phyloP scores from a whole-genome alignment of 331 rosid genomes.

The Prunus yedoensis region DNA sequence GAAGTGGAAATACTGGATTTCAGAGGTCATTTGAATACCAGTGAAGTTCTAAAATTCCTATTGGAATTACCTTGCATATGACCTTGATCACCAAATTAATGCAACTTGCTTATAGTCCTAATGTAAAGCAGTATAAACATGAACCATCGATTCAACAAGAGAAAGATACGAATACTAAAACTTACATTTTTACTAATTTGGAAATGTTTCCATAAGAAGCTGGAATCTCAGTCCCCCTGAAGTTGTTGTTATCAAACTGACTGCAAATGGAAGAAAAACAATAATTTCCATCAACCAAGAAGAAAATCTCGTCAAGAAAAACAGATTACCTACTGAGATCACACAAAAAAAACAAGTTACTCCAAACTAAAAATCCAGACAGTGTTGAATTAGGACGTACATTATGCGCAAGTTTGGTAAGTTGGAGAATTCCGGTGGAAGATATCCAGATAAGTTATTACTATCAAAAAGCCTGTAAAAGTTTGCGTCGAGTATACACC shows the following conservation, averaged over 20 bases:
- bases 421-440: too few species aligned
- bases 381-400: too few species aligned
- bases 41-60: not conserved
- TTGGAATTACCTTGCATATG: too few species aligned
- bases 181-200: constrained; percentile 64
- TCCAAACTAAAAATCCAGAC: too few species aligned
- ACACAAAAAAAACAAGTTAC: constrained; percentile 21
- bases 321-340: not conserved
- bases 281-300: not conserved
- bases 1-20: not conserved
- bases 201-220: constrained; percentile 52
- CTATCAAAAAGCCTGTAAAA: too few species aligned
- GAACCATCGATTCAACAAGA: too few species aligned
- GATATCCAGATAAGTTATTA: too few species aligned
- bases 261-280: constrained; percentile 41
- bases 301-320: not conserved
- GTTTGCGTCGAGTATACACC: too few species aligned
- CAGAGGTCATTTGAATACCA: not conserved
- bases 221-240: constrained; percentile 62
- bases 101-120: too few species aligned
- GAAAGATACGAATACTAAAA: not conserved
- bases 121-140: too few species aligned
- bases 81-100: too few species aligned
- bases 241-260: constrained; percentile 81
- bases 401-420: too few species aligned